Percentiles rank a stretch among this genome's conserved stretches.
Evolutionary conservation across 164 flowering plant species (phyloP).

Genomic region (Cinnamomum chago): DNA sequence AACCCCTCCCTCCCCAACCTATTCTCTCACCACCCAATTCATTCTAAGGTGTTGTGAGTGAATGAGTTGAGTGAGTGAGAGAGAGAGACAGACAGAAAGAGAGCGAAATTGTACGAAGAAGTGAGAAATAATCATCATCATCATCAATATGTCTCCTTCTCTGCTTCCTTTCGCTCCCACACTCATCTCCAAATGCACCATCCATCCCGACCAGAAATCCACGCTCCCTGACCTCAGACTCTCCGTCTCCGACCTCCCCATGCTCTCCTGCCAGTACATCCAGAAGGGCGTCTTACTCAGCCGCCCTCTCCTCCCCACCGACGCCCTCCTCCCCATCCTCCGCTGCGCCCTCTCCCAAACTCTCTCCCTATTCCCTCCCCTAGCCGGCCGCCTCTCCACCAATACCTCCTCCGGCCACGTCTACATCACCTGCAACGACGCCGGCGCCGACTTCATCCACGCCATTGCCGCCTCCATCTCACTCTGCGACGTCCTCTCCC

Average conservation of each 20-base stretch:
- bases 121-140: no score
- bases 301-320: constrained; percentile 31
- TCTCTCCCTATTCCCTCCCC: constrained; percentile 69
- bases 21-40: neutral
- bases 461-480: constrained; percentile 44
- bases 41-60: neutral
- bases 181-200: constrained; percentile 46
- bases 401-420: constrained; percentile 42
- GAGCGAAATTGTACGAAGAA: no score
- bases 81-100: neutral
- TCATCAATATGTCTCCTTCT: constrained; percentile 6
- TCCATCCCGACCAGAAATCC: constrained; percentile 38
- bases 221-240: constrained; percentile 35
- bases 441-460: constrained; percentile 62
- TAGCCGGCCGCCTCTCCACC: constrained; percentile 73
- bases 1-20: neutral
- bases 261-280: constrained; percentile 92
- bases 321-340: constrained; percentile 39
- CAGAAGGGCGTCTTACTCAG: constrained; percentile 73
- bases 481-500: constrained; percentile 28
- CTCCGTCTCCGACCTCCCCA: constrained; percentile 82
- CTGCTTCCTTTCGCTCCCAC: constrained; percentile 17
- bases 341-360: constrained; percentile 45
- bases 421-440: constrained; percentile 56
- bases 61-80: no score